phyloP scores from a whole-genome alignment of 805 yeast species.

The Starmerella apicola region DNA sequence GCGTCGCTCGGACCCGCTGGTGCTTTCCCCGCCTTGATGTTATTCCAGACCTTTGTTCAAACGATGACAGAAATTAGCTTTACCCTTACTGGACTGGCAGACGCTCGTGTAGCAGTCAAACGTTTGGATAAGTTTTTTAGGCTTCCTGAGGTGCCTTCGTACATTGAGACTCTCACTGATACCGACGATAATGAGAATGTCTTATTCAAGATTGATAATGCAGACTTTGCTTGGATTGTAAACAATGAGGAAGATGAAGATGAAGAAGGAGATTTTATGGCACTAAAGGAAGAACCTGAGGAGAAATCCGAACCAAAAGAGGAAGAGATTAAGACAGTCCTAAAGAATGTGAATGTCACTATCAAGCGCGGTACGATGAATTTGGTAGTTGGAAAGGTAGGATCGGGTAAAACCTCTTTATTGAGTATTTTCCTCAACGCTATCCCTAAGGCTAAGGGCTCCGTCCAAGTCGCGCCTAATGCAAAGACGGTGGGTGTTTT shows the following conservation, averaged over 20 bases:
- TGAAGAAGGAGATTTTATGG: slow-evolving; percentile 29
- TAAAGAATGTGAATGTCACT: slow-evolving; percentile 22
- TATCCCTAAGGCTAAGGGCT: slow-evolving; percentile 47
- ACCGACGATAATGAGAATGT: neutral
- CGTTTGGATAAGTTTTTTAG: slow-evolving; percentile 17
- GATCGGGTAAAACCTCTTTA: slow-evolving; percentile 69
- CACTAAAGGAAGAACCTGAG: slow-evolving; percentile 10
- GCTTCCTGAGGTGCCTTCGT: slow-evolving; percentile 30
- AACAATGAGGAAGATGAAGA: slow-evolving; percentile 25
- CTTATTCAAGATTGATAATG: slow-evolving; percentile 4
- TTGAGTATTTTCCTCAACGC: slow-evolving; percentile 59
- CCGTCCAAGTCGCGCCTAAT: slow-evolving; percentile 41
- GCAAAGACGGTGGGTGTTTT: slow-evolving; percentile 21
- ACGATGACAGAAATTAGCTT: slow-evolving; percentile 31
- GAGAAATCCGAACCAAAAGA: slow-evolving; percentile 25
- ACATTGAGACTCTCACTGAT: slow-evolving; percentile 20
- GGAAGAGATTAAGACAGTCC: slow-evolving; percentile 9
- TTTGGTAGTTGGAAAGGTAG: slow-evolving; percentile 64
- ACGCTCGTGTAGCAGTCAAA: slow-evolving; percentile 26
- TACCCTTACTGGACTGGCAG: slow-evolving; percentile 31
- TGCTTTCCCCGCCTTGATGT: slow-evolving; percentile 16
- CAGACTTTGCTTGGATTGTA: slow-evolving; percentile 8
- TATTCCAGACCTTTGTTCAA: slow-evolving; percentile 13
- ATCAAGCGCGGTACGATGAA: slow-evolving; percentile 36
- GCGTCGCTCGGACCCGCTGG: slow-evolving; percentile 6